These are phyloP conservation scores for Eucalyptus pauciflora DNA, from an alignment of 345 rosid species.

Conservation along the genomic window DNA sequence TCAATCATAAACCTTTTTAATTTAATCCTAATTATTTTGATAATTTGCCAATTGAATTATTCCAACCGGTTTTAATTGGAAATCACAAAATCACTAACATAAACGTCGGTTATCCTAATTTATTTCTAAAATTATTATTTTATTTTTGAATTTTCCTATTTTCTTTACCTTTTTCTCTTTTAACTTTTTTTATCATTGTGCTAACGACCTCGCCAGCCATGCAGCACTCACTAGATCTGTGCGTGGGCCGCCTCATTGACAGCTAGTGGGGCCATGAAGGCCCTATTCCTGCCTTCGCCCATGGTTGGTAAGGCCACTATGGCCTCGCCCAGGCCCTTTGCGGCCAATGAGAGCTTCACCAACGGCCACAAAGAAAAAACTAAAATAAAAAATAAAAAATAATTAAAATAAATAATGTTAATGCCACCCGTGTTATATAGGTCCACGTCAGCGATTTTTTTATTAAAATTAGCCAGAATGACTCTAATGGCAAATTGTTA, in stretches of 20 bases:
- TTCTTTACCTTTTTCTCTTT: no score
- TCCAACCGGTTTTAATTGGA: no score
- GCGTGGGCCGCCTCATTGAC: rapidly evolving
- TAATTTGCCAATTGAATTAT: no score
- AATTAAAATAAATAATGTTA: rapidly evolving
- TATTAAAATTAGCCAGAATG: rapidly evolving
- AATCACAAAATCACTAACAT: no score
- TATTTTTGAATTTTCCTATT: no score
- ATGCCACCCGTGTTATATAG: rapidly evolving
- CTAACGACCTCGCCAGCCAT: rapidly evolving
- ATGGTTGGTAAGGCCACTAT: no score
- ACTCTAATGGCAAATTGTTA: no score
- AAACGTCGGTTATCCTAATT: rapidly evolving
- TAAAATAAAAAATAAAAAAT: no score
- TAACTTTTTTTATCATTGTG: no score
- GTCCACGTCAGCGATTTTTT: rapidly evolving
- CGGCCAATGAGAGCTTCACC: rapidly evolving
- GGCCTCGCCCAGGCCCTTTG: rapidly evolving
- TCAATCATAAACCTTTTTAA: no score
- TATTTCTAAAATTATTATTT: no score
- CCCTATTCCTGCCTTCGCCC: rapidly evolving
- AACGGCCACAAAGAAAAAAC: rapidly evolving
- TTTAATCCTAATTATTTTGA: no score
- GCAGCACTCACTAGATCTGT: rapidly evolving
- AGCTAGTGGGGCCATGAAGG: rapidly evolving